These are phyloP conservation scores for Solanum sejunctum DNA, from an alignment of 257 asterid genomes.

Conservation along the genomic window DNA sequence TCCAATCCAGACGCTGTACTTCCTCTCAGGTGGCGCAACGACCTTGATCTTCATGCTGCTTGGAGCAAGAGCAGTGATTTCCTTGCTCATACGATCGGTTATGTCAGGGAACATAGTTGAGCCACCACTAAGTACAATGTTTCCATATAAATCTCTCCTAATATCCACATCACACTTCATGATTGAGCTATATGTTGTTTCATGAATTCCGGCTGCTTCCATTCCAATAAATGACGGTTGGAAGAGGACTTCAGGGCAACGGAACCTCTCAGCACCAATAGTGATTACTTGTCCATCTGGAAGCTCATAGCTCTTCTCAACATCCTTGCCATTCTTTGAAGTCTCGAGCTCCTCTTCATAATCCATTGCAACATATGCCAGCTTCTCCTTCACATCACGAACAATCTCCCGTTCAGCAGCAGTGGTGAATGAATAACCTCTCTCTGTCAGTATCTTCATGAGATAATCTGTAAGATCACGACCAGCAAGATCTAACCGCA, in stretches of 20 bases:
- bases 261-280: constrained; percentile 3
- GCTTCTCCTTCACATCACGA: not conserved
- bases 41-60: not conserved
- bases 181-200: not conserved
- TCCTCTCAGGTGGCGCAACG: not conserved
- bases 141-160: not conserved
- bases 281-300: not conserved
- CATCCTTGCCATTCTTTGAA: not conserved
- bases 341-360: not conserved
- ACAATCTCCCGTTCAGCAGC: constrained; percentile 8
- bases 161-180: not conserved
- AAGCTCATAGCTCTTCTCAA: not conserved
- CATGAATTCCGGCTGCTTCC: constrained; percentile 4
- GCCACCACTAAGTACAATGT: not conserved
- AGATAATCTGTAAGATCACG: not conserved
- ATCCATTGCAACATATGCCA: not conserved
- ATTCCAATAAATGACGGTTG: constrained; percentile 2
- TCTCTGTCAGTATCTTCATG: not conserved
- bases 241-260: constrained; percentile 6
- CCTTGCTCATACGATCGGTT: not conserved
- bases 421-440: constrained; percentile 6
- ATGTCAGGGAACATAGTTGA: not conserved
- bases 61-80: not conserved
- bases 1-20: not conserved
- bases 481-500: not conserved